phyloP scores from a whole-genome alignment of 2,329 filamentous ascomycete genomes.

The Parastagonospora nodorum region DNA sequence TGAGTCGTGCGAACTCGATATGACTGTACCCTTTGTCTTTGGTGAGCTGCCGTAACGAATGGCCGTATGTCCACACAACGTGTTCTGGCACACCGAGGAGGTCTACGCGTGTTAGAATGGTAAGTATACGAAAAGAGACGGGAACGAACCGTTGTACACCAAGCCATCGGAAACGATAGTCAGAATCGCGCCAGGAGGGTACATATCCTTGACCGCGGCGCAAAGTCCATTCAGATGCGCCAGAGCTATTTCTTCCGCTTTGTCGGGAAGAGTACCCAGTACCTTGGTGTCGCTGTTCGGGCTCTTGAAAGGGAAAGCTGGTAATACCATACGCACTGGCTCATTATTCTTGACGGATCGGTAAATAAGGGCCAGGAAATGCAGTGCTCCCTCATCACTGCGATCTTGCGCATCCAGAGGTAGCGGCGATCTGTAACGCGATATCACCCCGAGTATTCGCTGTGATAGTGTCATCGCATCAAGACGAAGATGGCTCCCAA shows the following conservation, averaged over 20 bases:
- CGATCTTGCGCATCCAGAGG: too few species aligned
- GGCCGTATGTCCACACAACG: constrained; percentile 47
- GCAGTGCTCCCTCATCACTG: too few species aligned
- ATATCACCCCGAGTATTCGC: too few species aligned
- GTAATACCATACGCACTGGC: constrained; percentile 45
- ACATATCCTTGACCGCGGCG: constrained; percentile 45
- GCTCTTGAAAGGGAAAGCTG: constrained; percentile 67
- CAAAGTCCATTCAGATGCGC: constrained; percentile 49
- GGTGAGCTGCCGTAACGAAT: constrained; percentile 14
- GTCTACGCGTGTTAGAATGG: constrained; percentile 25
- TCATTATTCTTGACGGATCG: constrained; percentile 11
- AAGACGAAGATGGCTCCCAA: too few species aligned
- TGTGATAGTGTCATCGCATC: too few species aligned
- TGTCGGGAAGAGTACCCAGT: constrained; percentile 53
- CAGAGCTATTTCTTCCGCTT: constrained; percentile 52
- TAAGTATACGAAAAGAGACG: neutral
- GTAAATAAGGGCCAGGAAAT: neutral
- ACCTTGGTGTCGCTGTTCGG: constrained; percentile 62
- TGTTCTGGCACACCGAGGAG: constrained; percentile 50
- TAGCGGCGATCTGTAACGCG: too few species aligned
- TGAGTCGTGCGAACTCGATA: constrained; percentile 21
- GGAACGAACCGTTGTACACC: constrained; percentile 42
- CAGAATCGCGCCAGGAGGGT: constrained; percentile 46
- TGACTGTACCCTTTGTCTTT: constrained; percentile 14
- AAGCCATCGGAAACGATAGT: constrained; percentile 50